Percentiles rank a stretch among this genome's conserved stretches.
These are phyloP conservation scores for carrot (Daucus carota) DNA, from an alignment of 129 eudicot species.

Conservation along the genomic window DNA sequence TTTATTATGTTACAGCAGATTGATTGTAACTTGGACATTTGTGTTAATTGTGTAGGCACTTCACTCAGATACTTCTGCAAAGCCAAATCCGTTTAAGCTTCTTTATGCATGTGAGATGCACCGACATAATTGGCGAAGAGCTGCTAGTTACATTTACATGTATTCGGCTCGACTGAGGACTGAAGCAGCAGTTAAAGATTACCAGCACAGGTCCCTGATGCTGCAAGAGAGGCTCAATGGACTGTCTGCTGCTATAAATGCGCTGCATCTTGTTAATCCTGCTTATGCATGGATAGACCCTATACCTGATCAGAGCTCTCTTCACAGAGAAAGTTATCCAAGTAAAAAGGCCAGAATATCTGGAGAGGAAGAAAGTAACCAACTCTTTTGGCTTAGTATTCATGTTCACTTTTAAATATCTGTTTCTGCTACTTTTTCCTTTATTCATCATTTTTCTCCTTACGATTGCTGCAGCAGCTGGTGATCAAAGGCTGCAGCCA, in stretches of 20 bases:
- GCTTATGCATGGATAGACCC: slow-evolving; percentile 84
- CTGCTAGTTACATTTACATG: slow-evolving; percentile 72
- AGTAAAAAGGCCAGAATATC: slow-evolving; percentile 69
- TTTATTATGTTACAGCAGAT: not conserved
- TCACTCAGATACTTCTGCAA: slow-evolving; percentile 70
- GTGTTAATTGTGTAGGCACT: slow-evolving; percentile 52
- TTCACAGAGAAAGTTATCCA: slow-evolving; percentile 44
- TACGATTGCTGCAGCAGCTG: slow-evolving; percentile 31
- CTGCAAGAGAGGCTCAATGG: slow-evolving; percentile 88
- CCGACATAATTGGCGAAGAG: slow-evolving; percentile 91
- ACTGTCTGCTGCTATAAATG: slow-evolving; percentile 88
- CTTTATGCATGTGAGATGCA: slow-evolving; percentile 88
- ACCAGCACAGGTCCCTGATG: slow-evolving; percentile 42
- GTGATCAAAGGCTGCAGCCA: slow-evolving; percentile 35
- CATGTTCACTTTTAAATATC: not conserved
- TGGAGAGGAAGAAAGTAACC: slow-evolving; percentile 51
- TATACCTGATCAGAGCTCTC: slow-evolving; percentile 33
- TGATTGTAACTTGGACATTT: slow-evolving; percentile 1
- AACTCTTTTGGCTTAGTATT: slow-evolving; percentile 6
- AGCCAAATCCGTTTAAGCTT: slow-evolving; percentile 78
- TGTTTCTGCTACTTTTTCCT: slow-evolving; percentile 1
- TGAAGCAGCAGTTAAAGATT: slow-evolving; percentile 57
- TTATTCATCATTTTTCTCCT: not conserved
- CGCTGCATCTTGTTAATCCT: slow-evolving; percentile 82
- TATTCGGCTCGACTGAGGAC: slow-evolving; percentile 55